A percentile compares a stretch with the other conserved stretches of the same genome.
phyloP scores from a whole-genome alignment of 441 rosid genomes.

The Raphanus hybrid region DNA sequence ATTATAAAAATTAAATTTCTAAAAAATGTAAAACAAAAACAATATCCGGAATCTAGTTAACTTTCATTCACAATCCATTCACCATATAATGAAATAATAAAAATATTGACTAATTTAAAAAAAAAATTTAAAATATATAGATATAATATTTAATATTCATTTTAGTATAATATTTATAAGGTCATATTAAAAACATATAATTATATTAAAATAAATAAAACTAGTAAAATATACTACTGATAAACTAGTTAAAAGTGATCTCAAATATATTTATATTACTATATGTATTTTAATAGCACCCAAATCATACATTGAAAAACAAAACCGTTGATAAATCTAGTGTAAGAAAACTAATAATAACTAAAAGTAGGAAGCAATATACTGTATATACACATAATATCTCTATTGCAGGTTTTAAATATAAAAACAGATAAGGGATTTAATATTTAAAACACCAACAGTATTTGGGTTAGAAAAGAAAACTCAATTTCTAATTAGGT shows the following conservation, averaged over 20 bases:
- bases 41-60: too few species aligned
- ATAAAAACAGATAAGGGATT: background rate
- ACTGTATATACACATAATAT: background rate
- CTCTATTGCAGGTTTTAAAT: background rate
- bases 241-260: background rate
- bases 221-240: background rate
- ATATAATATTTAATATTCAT: too few species aligned
- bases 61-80: background rate
- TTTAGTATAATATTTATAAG: background rate
- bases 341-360: background rate
- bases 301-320: background rate
- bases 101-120: background rate
- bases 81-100: background rate
- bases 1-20: too few species aligned
- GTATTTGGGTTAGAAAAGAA: background rate
- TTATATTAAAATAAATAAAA: too few species aligned
- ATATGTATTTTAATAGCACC: background rate
- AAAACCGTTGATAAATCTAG: background rate
- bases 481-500: too few species aligned
- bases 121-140: too few species aligned
- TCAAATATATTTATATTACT: too few species aligned
- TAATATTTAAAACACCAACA: background rate
- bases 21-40: too few species aligned
- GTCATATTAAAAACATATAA: too few species aligned
- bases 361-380: background rate